Evolutionary conservation across 768 basidiomycete species (phyloP).

Genomic region (Termitomyces sp.): DNA sequence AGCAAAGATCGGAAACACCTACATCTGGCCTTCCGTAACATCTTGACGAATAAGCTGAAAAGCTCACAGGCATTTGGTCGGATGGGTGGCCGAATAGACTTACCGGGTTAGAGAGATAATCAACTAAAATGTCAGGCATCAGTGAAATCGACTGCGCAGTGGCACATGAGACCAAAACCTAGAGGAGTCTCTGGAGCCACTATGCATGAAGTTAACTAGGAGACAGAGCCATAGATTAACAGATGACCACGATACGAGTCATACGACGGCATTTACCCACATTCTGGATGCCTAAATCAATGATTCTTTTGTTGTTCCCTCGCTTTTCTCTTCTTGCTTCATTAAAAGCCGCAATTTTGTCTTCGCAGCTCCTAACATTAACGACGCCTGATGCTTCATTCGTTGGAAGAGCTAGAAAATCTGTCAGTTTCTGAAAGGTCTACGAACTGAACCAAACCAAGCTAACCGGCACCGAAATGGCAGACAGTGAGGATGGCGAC

Average conservation of each 20-base stretch:
- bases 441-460: too few species aligned
- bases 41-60: slow-evolving; percentile 16
- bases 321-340: slow-evolving; percentile 14
- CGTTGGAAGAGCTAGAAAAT: slow-evolving; percentile 2
- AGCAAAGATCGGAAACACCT: not conserved
- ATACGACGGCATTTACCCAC: slow-evolving; percentile 5
- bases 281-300: slow-evolving; percentile 11
- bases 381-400: not conserved
- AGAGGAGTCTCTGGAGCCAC: slow-evolving; percentile 16
- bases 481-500: slow-evolving; percentile 10
- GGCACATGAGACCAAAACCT: slow-evolving; percentile 5
- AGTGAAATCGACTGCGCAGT: not conserved
- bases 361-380: slow-evolving; percentile 8
- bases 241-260: not conserved
- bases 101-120: slow-evolving; percentile 17
- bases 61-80: not conserved
- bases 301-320: slow-evolving; percentile 10
- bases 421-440: not conserved
- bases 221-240: not conserved
- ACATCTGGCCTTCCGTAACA: slow-evolving; percentile 17
- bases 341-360: slow-evolving; percentile 13
- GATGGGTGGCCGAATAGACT: not conserved
- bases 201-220: slow-evolving; percentile 13
- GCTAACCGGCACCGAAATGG: slow-evolving; percentile 8
- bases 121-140: slow-evolving; percentile 3